Conservation (phyloP, 495 filamentous ascomycete genomes). For the Xylaria intraflava region DNA sequence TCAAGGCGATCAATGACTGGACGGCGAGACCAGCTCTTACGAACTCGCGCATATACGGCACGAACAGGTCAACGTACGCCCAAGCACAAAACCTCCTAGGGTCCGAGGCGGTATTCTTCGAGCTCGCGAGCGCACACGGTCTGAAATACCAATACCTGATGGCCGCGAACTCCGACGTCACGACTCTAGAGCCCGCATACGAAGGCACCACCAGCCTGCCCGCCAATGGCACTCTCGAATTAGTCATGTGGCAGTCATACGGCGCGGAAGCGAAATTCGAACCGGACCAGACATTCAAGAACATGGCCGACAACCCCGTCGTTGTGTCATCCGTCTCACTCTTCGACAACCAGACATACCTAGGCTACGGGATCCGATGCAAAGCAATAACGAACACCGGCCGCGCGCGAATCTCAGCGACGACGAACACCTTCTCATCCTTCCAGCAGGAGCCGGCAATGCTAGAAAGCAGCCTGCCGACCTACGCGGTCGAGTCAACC, state of each 20-base stretch:
- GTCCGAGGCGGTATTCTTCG: neutral
- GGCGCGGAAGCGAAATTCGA: neutral
- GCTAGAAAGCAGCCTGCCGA: neutral
- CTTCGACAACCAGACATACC: neutral
- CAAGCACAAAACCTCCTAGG: neutral
- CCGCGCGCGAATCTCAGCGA: neutral
- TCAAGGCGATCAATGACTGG: conserved; percentile 1
- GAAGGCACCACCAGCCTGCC: neutral
- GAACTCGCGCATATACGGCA: neutral
- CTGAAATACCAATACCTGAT: neutral
- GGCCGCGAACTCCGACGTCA: neutral
- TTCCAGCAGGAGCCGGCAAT: neutral
- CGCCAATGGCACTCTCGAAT: neutral
- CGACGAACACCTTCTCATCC: neutral
- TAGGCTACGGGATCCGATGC: conserved; percentile 5
- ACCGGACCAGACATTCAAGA: neutral
- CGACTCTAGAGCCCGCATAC: neutral
- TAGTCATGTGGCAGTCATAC: conserved; percentile 1
- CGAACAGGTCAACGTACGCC: neutral
- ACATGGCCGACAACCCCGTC: conserved; percentile 2
- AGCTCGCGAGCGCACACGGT: neutral
- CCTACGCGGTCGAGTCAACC: neutral
- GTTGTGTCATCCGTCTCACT: neutral
- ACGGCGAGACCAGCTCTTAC: neutral
- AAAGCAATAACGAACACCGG: neutral